These are phyloP conservation scores for Globisporangium echinulatum DNA, from an alignment of 352 stramenopile genomes.

Conservation along the genomic window DNA sequence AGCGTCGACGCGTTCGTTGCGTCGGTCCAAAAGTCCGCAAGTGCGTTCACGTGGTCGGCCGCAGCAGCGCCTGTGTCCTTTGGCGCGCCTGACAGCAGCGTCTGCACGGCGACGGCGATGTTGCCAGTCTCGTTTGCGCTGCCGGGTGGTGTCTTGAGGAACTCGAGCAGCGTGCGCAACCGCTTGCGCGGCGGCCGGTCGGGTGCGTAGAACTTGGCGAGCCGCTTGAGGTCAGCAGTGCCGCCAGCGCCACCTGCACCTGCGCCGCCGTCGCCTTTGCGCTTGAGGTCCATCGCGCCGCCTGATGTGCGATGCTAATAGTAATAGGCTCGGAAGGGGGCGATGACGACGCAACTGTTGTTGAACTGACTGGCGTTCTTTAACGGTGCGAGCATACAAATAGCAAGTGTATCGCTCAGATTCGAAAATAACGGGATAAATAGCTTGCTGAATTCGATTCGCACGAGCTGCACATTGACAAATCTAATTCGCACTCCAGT, in stretches of 20 bases:
- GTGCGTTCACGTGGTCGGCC: slow-evolving; percentile 35
- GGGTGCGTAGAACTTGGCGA: slow-evolving; percentile 82
- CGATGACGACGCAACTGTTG: not conserved
- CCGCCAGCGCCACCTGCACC: not conserved
- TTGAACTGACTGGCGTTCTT: not conserved
- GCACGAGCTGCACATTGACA: no score
- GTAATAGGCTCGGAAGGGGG: no score
- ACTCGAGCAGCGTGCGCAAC: slow-evolving; percentile 77
- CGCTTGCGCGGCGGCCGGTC: slow-evolving; percentile 81
- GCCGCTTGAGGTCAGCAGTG: slow-evolving; percentile 57
- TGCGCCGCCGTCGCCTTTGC: slow-evolving; percentile 6
- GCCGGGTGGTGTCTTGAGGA: slow-evolving; percentile 54
- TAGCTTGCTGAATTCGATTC: no score
- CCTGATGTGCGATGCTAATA: no score
- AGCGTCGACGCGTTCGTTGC: slow-evolving; percentile 57
- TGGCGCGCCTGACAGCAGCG: slow-evolving; percentile 41
- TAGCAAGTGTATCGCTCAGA: not conserved
- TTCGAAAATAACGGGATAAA: no score
- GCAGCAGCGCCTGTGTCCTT: slow-evolving; percentile 34
- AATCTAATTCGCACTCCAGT: no score
- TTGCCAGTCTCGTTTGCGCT: slow-evolving; percentile 35
- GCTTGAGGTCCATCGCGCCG: slow-evolving; percentile 9
- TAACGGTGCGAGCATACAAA: no score
- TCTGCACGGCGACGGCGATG: slow-evolving; percentile 65
- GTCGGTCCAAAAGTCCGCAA: slow-evolving; percentile 78